phyloP scores from a whole-genome alignment of 2,329 filamentous ascomycete genomes.

The Pochonia chlamydosporia region DNA sequence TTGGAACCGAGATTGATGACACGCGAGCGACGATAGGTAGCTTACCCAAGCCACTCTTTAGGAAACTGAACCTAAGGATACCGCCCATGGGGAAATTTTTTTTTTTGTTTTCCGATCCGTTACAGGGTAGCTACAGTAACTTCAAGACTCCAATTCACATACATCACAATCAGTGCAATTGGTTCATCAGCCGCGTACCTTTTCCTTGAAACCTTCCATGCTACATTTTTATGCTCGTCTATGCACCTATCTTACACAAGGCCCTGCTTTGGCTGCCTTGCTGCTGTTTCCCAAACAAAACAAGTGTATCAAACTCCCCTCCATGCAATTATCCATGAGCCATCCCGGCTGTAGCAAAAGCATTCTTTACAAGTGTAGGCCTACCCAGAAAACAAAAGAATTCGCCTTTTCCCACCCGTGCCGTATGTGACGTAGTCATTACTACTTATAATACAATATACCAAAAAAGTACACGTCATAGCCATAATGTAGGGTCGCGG shows the following conservation, averaged over 20 bases:
- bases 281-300: not conserved
- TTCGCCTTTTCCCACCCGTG: not conserved
- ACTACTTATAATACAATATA: slow-evolving; percentile 1
- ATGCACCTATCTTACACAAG: not conserved
- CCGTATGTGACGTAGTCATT: not conserved
- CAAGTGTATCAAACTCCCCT: not conserved
- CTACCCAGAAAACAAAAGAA: not conserved
- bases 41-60: too few relatives aligned
- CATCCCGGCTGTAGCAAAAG: not conserved
- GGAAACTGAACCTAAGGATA: too few relatives aligned
- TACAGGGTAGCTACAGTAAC: too few relatives aligned
- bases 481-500: too few relatives aligned
- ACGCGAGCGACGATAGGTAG: too few relatives aligned
- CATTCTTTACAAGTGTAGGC: not conserved
- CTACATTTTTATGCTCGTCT: not conserved
- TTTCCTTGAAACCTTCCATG: too few relatives aligned
- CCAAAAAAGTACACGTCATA: not conserved
- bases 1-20: too few relatives aligned
- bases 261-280: not conserved
- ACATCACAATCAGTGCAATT: too few relatives aligned
- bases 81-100: too few relatives aligned
- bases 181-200: too few relatives aligned
- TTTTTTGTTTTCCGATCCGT: too few relatives aligned
- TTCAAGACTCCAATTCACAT: too few relatives aligned
- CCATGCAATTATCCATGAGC: not conserved